These are phyloP conservation scores for Pichia scutulata DNA, from an alignment of 805 yeast species.

Conservation along the genomic window DNA sequence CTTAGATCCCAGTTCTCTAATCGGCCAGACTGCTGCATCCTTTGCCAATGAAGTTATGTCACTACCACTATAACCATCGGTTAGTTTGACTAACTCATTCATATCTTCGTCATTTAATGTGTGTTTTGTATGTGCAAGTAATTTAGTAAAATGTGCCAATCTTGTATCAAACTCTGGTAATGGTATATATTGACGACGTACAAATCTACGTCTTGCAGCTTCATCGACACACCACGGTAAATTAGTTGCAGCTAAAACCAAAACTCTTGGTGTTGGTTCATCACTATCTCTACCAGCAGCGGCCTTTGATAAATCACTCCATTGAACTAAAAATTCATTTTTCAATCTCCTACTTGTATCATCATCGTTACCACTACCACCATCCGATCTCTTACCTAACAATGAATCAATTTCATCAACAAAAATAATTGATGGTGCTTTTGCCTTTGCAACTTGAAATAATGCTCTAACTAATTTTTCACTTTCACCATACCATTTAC, in stretches of 20 bases:
- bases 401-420: constrained; percentile 95
- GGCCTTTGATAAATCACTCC: constrained; percentile 88
- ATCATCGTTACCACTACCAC: constrained; percentile 44
- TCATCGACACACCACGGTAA: constrained; percentile 97
- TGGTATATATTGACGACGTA: constrained; percentile 87
- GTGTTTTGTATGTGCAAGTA: constrained; percentile 66
- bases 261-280: constrained; percentile 56
- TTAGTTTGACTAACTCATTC: constrained; percentile 49
- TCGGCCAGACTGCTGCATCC: constrained; percentile 97
- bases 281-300: constrained; percentile 63
- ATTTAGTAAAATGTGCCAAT: constrained; percentile 55
- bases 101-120: constrained; percentile 58
- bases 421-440: constrained; percentile 90
- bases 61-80: constrained; percentile 73
- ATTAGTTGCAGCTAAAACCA: constrained; percentile 91
- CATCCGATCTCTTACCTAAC: constrained; percentile 65
- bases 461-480: constrained; percentile 89
- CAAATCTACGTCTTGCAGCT: constrained; percentile 91
- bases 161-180: constrained; percentile 85
- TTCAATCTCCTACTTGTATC: constrained; percentile 87
- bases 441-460: constrained; percentile 72
- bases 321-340: constrained; percentile 87
- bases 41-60: constrained; percentile 91
- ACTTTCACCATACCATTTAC: constrained; percentile 84
- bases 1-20: constrained; percentile 82